Conservation (phyloP, 495 filamentous ascomycete genomes). For the Aspergillus nidulans region DNA sequence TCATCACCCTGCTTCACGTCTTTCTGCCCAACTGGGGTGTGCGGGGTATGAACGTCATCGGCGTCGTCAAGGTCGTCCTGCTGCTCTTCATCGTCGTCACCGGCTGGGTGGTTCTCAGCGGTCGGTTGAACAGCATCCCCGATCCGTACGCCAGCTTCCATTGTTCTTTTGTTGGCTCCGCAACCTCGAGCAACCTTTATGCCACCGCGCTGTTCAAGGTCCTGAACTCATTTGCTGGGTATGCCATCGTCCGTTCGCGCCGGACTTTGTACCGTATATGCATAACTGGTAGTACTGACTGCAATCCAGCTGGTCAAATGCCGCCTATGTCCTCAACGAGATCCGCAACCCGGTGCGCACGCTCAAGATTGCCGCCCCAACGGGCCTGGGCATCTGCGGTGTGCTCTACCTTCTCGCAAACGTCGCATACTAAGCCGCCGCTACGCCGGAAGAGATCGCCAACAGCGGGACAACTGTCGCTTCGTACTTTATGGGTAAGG, state of each 20-base stretch:
- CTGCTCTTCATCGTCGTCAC: conserved; percentile 41
- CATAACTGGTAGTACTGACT: no score
- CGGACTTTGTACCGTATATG: no score
- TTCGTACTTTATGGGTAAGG: conserved; percentile 24
- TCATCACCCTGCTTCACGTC: conserved; percentile 27
- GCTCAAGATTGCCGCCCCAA: conserved; percentile 54
- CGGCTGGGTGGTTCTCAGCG: conserved; percentile 36
- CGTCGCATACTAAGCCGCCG: conserved; percentile 50
- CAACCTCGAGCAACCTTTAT: conserved; percentile 26
- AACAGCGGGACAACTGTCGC: conserved; percentile 25
- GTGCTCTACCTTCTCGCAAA: conserved; percentile 64
- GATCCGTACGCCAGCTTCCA: conserved; percentile 22
- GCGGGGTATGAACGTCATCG: conserved; percentile 31
- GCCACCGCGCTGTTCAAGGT: conserved; percentile 25
- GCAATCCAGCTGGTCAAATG: neutral
- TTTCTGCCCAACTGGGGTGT: conserved; percentile 24
- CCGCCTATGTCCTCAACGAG: conserved; percentile 63
- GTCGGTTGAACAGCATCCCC: conserved; percentile 16
- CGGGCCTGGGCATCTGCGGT: conserved; percentile 53
- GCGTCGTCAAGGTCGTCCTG: conserved; percentile 35
- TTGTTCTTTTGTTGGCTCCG: conserved; percentile 19
- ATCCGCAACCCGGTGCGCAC: conserved; percentile 64
- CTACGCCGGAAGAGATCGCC: conserved; percentile 24
- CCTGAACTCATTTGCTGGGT: conserved; percentile 27
- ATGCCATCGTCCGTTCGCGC: conserved; percentile 23